Evolutionary conservation across 148 eudicot species (phyloP).

Genomic region (Dysphania ambrosioides): DNA sequence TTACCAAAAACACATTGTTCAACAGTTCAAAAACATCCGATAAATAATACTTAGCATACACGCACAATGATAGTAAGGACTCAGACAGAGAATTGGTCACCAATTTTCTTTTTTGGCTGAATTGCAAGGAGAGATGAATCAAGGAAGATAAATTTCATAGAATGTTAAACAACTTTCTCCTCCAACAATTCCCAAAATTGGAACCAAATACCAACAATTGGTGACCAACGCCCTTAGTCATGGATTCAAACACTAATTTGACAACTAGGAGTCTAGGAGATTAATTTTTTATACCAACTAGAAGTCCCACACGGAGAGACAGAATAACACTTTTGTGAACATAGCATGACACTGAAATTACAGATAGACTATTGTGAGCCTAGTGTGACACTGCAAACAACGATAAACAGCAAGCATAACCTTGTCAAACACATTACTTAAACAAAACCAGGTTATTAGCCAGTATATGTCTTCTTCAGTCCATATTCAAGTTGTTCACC

Average conservation of each 20-base stretch:
- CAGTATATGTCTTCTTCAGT: constrained; percentile 9
- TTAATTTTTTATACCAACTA: constrained; percentile 4
- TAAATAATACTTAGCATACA: too few species aligned
- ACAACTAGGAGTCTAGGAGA: not conserved
- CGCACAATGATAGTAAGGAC: too few species aligned
- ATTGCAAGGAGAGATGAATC: too few species aligned
- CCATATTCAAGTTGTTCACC: constrained; percentile 29
- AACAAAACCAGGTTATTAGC: constrained; percentile 14
- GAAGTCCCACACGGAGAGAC: constrained; percentile 11
- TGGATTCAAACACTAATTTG: not conserved
- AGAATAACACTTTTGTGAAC: not conserved
- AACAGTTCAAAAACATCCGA: too few species aligned
- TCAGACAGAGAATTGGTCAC: too few species aligned
- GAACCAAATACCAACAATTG: too few species aligned
- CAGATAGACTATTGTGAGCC: not conserved
- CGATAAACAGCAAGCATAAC: not conserved
- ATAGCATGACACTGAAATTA: not conserved
- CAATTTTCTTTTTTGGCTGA: too few species aligned
- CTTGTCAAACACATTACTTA: not conserved
- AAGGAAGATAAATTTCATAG: too few species aligned
- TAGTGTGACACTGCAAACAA: not conserved
- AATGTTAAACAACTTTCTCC: too few species aligned
- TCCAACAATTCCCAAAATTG: not conserved
- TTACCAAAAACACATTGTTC: too few species aligned
- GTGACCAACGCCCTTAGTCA: not conserved